Evolutionary conservation across 2,329 filamentous ascomycete genomes (phyloP), one percentile per base, ranked within the genome.

Genomic region (Chaetothyriales sp.): DNA sequence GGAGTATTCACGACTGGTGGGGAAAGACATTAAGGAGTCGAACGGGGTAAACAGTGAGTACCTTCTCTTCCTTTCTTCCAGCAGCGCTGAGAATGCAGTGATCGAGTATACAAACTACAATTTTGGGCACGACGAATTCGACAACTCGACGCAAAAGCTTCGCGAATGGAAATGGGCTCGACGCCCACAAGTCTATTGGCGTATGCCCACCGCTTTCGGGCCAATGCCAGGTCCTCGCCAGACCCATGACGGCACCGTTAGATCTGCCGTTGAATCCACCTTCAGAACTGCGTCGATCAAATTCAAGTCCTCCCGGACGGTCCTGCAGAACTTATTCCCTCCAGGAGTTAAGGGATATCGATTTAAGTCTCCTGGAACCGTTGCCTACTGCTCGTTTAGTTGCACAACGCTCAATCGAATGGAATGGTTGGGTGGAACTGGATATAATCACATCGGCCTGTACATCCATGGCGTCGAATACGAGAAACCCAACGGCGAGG

Each of bases 381-480:
- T 75, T 1, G 72, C 69, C 1, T 65, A 67, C 10, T 73, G 70
- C 1, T 73, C 66, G 20, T 64, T 69, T 56, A 68, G 66, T 0
- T 64, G 66, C 18, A 76, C 63, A 0, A 70, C 68, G 1, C 62
- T 78, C 2, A 63, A 67, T 40, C 73, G 74, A 0, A 74, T 83
- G 69, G 69, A 74, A 28, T 83, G 80, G 79, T 71, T 84, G 0
- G 78, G 76, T 2, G 80, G 80, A 1, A 64, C 66, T 0, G 78
- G 80, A 0, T 83, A 83, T 61, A 72, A 67, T 18, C 73, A 75
- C 57, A 66, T 80, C 13, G 80, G 78, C 0, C 69, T 84, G 0
- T 82, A 80, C 60, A 73, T 84, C 15, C 80, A 83, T 54, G 80
- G 77, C 0, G 75, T 83, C 1, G 65, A 79, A 54, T 81, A 81